Evolutionary conservation across 78 protist genomes (phyloP), one percentile per base, ranked within the genome.

Genomic region (Dictyostelium firmibasis): DNA sequence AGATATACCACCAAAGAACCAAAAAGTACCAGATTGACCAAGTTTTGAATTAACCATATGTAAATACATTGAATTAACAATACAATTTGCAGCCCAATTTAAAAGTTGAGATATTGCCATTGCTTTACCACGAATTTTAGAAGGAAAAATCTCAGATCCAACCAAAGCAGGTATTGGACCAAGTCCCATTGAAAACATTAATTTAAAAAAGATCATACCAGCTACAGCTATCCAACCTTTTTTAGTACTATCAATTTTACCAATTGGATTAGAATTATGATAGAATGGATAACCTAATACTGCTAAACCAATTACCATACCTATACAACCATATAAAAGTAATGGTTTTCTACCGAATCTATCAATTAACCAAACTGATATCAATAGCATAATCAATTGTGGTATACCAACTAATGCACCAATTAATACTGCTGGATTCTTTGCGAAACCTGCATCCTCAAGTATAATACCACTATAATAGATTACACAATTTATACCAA

Each of bases 351-450:
- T 67, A 35, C 94, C 94, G 25, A 88, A 88, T 18, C 94, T 31
- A 69, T 88, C 94, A 20, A 88, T 88, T 20, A 88, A 69, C 94
- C 94, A 88, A 9, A 88, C 86, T 13, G 84, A 75, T 13, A 78
- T 44, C 5, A 88, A 64, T 29, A 88, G 11, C 81, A 88, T 88
- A 3, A 88, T 79, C 81, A 88, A n/a, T 31, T 88, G 94, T 7
- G 94, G 94, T 9, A 81, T 88, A 33, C 94, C 94, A 41, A 88
- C 94, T 64, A 88, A 60, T 33, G 87, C 94, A 11, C 82, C 64
- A 47, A 88, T 78, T 23, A 88, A 33, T 3, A 88, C 86, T 5
- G 94, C 77, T 11, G 79, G 31, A 25, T 81, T n/a, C 60, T 88
- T 88, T 9, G 5, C 43, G 9, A 88, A 88, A 16, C 94, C 94